Evolutionary conservation across 331 rosid species (phyloP), one percentile per base, ranked within the genome.

Genomic region (Pyrus hybrid): DNA sequence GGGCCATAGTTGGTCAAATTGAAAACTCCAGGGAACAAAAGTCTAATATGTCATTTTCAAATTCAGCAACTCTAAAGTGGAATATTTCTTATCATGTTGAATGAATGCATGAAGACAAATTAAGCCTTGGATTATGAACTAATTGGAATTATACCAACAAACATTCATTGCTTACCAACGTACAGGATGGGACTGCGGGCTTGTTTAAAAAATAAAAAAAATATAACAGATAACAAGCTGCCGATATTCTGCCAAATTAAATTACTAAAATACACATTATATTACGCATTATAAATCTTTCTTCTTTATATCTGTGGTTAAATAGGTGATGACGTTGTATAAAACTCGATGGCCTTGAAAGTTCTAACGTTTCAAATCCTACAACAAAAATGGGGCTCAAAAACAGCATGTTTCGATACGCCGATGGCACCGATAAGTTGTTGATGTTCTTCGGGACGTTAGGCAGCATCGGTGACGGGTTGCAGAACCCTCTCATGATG

Each of bases 381-480:
- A 2, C 51, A 73, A 66, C 37, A 70, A 81, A 70, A 81, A 81
- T 79, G 98, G 96, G 87, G 67, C 77, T 54, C 12, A 75, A 77
- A 25, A 77, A 84, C 45, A 67, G 85, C 72, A 82, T 91, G 87
- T 91, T 93, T 80, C 84, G 91, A 35, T 88, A 88, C 41, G 96
- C 94, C 13, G 97, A 93, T 77, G 82, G 93, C 6, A 13, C 78
- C 23, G 93, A 93, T 83, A 91, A 85, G 84, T 76, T 88, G 79
- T 74, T 91, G 76, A 88, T 91, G 93, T 57, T 90, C 6, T 86
- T 93, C 23, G 97, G 98, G 68, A 90, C 90, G 63, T 66, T 91
- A 37, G 98, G 96, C 5, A 87, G 97, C 83, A 70, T 93, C 57
- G 97, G 96, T 67, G 98, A 93, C 80, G 98, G 98, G 12, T 21